Base-by-base conservation (phyloP, 371 early-diverging fungal genomes). In the Saksenaea oblongispora region DNA sequence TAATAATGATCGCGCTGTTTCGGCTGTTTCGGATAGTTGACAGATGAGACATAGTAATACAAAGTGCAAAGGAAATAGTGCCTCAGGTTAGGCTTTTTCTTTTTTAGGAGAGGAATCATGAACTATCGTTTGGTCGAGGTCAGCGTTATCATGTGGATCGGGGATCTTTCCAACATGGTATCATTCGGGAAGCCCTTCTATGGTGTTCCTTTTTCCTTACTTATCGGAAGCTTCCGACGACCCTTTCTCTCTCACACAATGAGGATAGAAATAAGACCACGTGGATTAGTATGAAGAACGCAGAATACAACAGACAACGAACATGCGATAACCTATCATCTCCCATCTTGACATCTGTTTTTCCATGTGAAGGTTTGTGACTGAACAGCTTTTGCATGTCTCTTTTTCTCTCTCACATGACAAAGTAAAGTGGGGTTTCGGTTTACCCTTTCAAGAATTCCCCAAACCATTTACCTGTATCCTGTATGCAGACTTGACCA, bases 311-410 rank as follows among this genome's bases (percentile, higher is more conserved):
- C 17, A 47, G 22, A 22, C 18, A 47, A 22, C 22, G 51, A 14
- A 47, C 51, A 47, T 47, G 51, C 51, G 51, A 47, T 47, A 47
- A 22, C 24, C 17, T 18, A 47, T 47, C 51, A 47, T 31, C 51
- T 17, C 51, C 51, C n/a, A 22, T 17, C 51, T 18, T 47, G 51
- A 47, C 51, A 47, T 47, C 18, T 47, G 22, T 22, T 18, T n/a
- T 10, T 47, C 51, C 51, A 47, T 47, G 51, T 47, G 51, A 47
- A 47, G 51, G n/a, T 47, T 47, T 47, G 51, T 47, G 51, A 47
- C 51, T 47, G 51, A 47, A 22, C 7, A 10, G 22, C n/a, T 47
- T 44, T 47, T n/a, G 51, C 22, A 47, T 17, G 17, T 47, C 51
- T 22, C 22, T 47, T 47, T 17, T 11, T 18, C 22, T 22, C 8